These are phyloP conservation scores for Wallacemonas rigidus DNA, from an alignment of 208 protist species.

Conservation along the genomic window DNA sequence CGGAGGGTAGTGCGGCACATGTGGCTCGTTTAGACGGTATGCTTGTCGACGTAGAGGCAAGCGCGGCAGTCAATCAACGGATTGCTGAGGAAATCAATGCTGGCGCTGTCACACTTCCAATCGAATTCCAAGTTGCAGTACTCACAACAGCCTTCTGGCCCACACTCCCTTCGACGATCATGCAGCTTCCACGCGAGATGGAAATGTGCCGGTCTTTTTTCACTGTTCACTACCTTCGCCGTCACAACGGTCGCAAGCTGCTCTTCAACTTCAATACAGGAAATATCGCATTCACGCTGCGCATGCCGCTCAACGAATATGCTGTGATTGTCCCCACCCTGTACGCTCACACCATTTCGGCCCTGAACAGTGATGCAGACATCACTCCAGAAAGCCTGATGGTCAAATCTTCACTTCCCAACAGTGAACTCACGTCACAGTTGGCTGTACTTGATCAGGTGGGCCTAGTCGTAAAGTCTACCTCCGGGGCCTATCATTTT, in stretches of 20 bases:
- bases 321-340: constrained; percentile 61
- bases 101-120: constrained; percentile 31
- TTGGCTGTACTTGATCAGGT: constrained; percentile 38
- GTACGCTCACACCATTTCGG: constrained; percentile 68
- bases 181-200: constrained; percentile 55
- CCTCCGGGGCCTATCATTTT: constrained; percentile 30
- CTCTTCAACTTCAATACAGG: constrained; percentile 68
- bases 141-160: constrained; percentile 75
- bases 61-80: constrained; percentile 15
- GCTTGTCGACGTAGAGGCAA: constrained; percentile 31
- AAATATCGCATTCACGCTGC: constrained; percentile 57
- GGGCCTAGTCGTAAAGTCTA: constrained; percentile 22
- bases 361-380: constrained; percentile 37
- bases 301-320: constrained; percentile 40
- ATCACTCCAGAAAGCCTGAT: constrained; percentile 21
- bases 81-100: constrained; percentile 5
- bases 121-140: constrained; percentile 63
- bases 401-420: constrained; percentile 22
- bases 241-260: constrained; percentile 74
- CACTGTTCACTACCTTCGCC: constrained; percentile 54
- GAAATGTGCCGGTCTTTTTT: constrained; percentile 58
- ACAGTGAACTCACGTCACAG: constrained; percentile 35
- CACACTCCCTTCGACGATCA: constrained; percentile 38
- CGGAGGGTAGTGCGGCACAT: constrained; percentile 44
- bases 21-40: constrained; percentile 74